Evolutionary conservation across 2,329 filamentous ascomycete species (phyloP), one percentile per base, ranked within the genome.

Genomic region (Capronia coronata): DNA sequence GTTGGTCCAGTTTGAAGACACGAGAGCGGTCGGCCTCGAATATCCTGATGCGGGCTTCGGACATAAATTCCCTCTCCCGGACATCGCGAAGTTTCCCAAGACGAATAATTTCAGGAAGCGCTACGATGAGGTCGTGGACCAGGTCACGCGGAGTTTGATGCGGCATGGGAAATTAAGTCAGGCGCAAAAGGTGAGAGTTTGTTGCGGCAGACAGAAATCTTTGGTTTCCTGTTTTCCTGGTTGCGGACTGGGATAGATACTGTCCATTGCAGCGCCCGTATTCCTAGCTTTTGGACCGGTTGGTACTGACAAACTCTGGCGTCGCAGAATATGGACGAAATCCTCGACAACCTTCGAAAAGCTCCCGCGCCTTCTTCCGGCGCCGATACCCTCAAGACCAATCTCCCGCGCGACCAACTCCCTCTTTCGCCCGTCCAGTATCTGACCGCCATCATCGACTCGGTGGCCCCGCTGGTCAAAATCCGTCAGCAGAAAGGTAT

Each of bases 111-210:
- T 91, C 61, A 86, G 89, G 68, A 75, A 87, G 65, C 81, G 93
- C 62, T 94, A 97, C 65, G 86, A 96, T 64, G 81, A 87, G 1
- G 76, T 96, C 6, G 75, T 97, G 41, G 75, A 84, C 58, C 93
- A 96, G 72, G 76, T 97, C 61, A 95, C 89, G 14, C 90, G 89
- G 65, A 75, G 95, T 60, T 70, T 98, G 56, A 98, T 97, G 91
- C 75, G 76, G 61, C 80, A 97, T 68, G 93, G 93, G 61, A 94
- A 96, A 74, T 80, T 94, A 66, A 85, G 84, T 64, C 78, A 80
- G 67, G 93, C 93, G n/a, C 88, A 98, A 68, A 82, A 83, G 73
- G 89, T 94, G 76, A 43, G 44, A 44, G 49, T 23, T 19, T 11
- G 5, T 14, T 27, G n/a, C n/a, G n/a, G n/a, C n/a, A n/a, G n/a